Conservation (phyloP, 345 rosid species). For the Iberis pinnata region DNA sequence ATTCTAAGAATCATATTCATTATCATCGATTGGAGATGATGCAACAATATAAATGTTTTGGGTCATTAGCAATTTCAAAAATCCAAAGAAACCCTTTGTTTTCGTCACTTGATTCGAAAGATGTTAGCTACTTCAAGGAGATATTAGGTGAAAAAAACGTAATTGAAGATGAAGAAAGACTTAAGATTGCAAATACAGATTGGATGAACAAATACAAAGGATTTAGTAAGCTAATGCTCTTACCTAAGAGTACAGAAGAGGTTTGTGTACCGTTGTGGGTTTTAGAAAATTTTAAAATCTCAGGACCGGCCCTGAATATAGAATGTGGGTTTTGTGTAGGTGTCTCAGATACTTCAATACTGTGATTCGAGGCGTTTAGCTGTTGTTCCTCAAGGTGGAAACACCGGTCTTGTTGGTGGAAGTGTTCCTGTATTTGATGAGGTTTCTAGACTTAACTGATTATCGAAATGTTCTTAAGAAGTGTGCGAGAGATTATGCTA, state of each 20-base stretch:
- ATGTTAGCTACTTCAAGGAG: conserved; percentile 54
- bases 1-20: conserved; percentile 7
- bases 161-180: conserved; percentile 65
- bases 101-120: conserved; percentile 54
- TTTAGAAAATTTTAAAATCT: no score
- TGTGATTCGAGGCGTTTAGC: conserved; percentile 78
- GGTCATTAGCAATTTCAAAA: conserved; percentile 33
- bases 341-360: conserved; percentile 64
- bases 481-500: background rate
- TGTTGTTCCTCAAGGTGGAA: conserved; percentile 98
- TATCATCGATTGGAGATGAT: conserved; percentile 6
- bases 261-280: conserved; percentile 33
- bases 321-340: conserved; percentile 39
- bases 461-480: background rate
- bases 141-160: conserved; percentile 67
- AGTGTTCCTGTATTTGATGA: conserved; percentile 95
- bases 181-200: conserved; percentile 71
- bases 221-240: conserved; percentile 73
- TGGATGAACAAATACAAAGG: conserved; percentile 90
- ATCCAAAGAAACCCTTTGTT: conserved; percentile 61
- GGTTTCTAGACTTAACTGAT: conserved; percentile 35
- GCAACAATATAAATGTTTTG: conserved; percentile 41
- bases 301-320: background rate
- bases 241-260: conserved; percentile 69
- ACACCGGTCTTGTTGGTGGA: conserved; percentile 98